These are phyloP conservation scores for Cladobotryum protrusum DNA, from an alignment of 2,329 filamentous ascomycete genomes.

Conservation along the genomic window DNA sequence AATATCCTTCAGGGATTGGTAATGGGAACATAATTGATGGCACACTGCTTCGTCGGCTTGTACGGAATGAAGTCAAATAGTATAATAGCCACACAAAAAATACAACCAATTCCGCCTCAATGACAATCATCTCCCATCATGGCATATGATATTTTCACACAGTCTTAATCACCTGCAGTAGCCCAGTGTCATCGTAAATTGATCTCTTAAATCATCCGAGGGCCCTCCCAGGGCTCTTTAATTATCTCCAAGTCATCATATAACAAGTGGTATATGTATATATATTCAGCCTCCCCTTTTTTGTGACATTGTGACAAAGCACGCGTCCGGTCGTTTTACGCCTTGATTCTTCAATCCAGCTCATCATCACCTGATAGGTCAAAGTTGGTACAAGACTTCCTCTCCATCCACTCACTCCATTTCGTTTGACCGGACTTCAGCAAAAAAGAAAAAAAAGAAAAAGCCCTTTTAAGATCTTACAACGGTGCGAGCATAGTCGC, in stretches of 20 bases:
- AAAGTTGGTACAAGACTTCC: too few species aligned
- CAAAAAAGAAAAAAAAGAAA: too few species aligned
- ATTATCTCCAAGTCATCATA: background rate
- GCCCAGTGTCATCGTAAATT: background rate
- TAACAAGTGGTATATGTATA: background rate
- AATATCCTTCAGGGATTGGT: constrained; percentile 2
- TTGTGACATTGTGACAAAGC: background rate
- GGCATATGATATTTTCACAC: too few species aligned
- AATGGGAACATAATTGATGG: background rate
- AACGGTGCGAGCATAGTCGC: too few species aligned
- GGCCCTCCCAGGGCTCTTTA: background rate
- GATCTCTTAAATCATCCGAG: background rate
- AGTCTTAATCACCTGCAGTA: background rate
- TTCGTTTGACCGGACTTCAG: too few species aligned
- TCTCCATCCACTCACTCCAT: too few species aligned
- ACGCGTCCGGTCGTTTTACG: too few species aligned
- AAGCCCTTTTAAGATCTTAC: too few species aligned
- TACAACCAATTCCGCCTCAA: constrained; percentile 5
- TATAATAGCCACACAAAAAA: constrained; percentile 4
- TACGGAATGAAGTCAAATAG: constrained; percentile 2
- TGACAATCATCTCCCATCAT: background rate
- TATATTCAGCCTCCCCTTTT: background rate
- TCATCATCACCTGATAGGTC: too few species aligned
- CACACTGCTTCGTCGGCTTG: constrained; percentile 3
- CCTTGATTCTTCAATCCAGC: too few species aligned